Evolutionary conservation across 179 eudicot genomes (phyloP).

Genomic region (Corrigiola litoralis): DNA sequence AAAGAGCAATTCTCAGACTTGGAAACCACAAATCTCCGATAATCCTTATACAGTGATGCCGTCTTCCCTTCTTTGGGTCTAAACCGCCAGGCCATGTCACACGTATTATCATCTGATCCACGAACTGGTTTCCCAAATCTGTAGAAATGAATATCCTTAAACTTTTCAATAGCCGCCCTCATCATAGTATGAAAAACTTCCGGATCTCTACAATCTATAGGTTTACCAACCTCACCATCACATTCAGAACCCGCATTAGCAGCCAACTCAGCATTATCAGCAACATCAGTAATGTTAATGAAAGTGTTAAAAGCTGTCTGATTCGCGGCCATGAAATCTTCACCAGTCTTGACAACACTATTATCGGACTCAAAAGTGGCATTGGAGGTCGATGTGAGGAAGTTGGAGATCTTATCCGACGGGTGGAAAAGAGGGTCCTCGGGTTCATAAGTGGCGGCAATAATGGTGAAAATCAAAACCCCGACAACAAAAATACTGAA

Average conservation of each 20-base stretch:
- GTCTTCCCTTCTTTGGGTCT: conserved; percentile 92
- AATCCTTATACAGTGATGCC: conserved; percentile 65
- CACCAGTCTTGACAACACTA: conserved; percentile 39
- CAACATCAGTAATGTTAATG: conserved; percentile 49
- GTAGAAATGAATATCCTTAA: conserved; percentile 77
- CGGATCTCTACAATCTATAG: conserved; percentile 79
- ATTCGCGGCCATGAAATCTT: conserved; percentile 64
- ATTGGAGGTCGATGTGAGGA: conserved; percentile 59
- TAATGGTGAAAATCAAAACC: conserved; percentile 77
- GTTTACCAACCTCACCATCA: conserved; percentile 50
- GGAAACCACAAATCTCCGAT: conserved; percentile 55
- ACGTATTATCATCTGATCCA: conserved; percentile 58
- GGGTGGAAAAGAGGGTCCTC: conserved; percentile 88
- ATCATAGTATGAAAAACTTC: conserved; percentile 86
- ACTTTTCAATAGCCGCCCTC: conserved; percentile 88
- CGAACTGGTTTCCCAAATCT: conserved; percentile 79
- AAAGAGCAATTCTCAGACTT: conserved; percentile 61
- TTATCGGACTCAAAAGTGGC: conserved; percentile 47
- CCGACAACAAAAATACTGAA: conserved; percentile 73
- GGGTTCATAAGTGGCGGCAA: conserved; percentile 82
- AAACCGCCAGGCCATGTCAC: conserved; percentile 98
- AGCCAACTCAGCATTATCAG: conserved; percentile 27
- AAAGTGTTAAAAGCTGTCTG: conserved; percentile 65
- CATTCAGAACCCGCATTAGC: conserved; percentile 38
- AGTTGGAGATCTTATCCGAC: conserved; percentile 65